Evolutionary conservation across 768 basidiomycete genomes (phyloP).

Genomic region (Xanthoconium stramineum): DNA sequence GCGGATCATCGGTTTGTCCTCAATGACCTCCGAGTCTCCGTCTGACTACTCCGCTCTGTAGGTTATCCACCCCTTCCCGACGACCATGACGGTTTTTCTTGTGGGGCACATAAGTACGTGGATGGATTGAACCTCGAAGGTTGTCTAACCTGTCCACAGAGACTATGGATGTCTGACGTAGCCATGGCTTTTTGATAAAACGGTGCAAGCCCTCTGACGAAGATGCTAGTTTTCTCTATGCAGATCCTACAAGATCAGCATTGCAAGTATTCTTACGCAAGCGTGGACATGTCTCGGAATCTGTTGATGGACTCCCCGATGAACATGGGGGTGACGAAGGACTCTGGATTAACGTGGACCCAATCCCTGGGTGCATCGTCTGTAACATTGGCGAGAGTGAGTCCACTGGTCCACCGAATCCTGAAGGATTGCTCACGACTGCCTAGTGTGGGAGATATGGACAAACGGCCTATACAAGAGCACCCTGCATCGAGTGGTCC

Average conservation of each 20-base stretch:
- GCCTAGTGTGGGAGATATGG: constrained; percentile 89
- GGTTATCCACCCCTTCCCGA: constrained; percentile 86
- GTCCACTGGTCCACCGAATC: constrained; percentile 21
- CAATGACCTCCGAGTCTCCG: background rate
- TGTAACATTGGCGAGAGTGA: constrained; percentile 91
- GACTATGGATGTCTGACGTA: constrained; percentile 93
- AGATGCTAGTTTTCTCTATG: constrained; percentile 71
- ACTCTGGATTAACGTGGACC: constrained; percentile 82
- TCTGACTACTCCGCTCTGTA: constrained; percentile 23
- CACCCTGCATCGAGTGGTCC: constrained; percentile 88
- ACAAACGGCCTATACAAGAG: constrained; percentile 83
- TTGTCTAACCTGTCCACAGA: constrained; percentile 35
- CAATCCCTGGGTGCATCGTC: constrained; percentile 77
- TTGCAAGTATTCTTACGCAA: constrained; percentile 74
- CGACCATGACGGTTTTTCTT: constrained; percentile 79
- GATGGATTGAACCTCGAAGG: background rate
- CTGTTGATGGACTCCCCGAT: constrained; percentile 37
- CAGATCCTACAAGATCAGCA: constrained; percentile 76
- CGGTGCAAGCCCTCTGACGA: constrained; percentile 5
- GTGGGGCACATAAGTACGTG: constrained; percentile 82
- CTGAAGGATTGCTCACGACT: background rate
- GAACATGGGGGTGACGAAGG: constrained; percentile 60
- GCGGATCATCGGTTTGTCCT: constrained; percentile 66
- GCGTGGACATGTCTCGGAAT: constrained; percentile 31
- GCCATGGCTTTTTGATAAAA: constrained; percentile 17